Evolutionary conservation across 192 early-diverging fungal species (phyloP), one percentile per base, ranked within the genome.

Genomic region (Umbelopsis sp.): DNA sequence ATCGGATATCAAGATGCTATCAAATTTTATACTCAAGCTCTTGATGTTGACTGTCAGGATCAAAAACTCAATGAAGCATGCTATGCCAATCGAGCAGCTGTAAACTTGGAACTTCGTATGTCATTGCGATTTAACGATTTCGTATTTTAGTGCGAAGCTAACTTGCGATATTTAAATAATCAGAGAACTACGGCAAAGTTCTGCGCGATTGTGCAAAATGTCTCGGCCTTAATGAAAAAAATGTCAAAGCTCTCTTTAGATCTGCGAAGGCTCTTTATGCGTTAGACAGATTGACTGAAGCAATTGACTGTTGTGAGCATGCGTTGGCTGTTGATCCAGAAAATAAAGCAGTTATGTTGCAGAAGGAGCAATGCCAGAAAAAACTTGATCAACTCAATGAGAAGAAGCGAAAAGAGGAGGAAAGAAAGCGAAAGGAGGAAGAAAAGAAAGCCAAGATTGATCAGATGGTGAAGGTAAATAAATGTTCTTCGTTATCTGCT

Each of bases 161-260:
- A 25, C 30, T 70, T 33, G 22, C 35, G 1, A 15, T 25, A 18
- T 37, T 7, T 4, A 2, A 3, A 44, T 0, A 18, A 22, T 46
- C 83, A 85, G 89, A 86, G 22, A 98, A 98, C 83, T 97, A 89
- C 72, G 86, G 95, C 11, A 84, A 80, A 67, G 95, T 92, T n/a
- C 74, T 98, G 46, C 89, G 85, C 55, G 98, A 99, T 84, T 98
- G 97, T 71, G 85, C 89, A 10, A 84, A 87, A n/a, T 94, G 93
- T 11, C 77, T 99, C 41, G 82, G 89, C 71, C 71, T 92, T 4
- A 87, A 94, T 66, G 85, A 90, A 4, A 84, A 89, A 48, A 95
- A 96, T 51, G 85, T 96, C 64, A 99, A 99, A 77, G 98, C 96
- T 0, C 89, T 92, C 53, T 99, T 91, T 81, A 87, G 97, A 37